phyloP scores from a whole-genome alignment of 2,329 filamentous ascomycete species.

The Fusarium coffeatum region DNA sequence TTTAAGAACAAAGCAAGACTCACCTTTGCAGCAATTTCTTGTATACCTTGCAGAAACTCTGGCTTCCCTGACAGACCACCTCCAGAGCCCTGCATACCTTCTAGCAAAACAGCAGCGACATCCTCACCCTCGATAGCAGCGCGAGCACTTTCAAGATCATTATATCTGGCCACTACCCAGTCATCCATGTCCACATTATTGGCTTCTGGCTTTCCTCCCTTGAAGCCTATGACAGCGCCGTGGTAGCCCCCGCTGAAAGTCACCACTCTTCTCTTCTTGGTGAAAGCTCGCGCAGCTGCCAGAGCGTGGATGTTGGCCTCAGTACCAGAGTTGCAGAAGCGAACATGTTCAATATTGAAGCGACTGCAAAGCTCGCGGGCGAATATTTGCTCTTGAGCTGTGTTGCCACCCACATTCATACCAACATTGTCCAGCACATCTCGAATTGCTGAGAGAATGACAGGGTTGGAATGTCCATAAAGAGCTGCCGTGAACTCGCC shows the following conservation, averaged over 20 bases:
- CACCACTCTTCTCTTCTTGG: constrained; percentile 60
- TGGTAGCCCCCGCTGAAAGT: constrained; percentile 61
- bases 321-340: constrained; percentile 74
- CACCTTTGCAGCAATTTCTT: constrained; percentile 57
- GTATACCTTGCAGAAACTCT: constrained; percentile 65
- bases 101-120: constrained; percentile 73
- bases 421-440: constrained; percentile 59
- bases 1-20: not conserved
- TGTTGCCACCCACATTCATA: constrained; percentile 66
- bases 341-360: constrained; percentile 66
- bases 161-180: constrained; percentile 71
- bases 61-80: constrained; percentile 64
- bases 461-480: constrained; percentile 72
- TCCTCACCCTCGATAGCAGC: constrained; percentile 57
- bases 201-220: constrained; percentile 48
- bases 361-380: constrained; percentile 64
- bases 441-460: constrained; percentile 62
- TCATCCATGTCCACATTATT: constrained; percentile 64
- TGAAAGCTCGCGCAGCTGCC: constrained; percentile 62
- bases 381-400: constrained; percentile 61
- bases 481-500: constrained; percentile 74
- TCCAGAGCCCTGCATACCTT: constrained; percentile 73
- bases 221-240: constrained; percentile 54
- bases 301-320: constrained; percentile 73
- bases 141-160: constrained; percentile 63